A percentile compares a stretch with the other conserved stretches of the same genome.
These are phyloP conservation scores for Polytrichum formosum DNA, from an alignment of 225 moss, liverwort and hornwort genomes.

Conservation along the genomic window DNA sequence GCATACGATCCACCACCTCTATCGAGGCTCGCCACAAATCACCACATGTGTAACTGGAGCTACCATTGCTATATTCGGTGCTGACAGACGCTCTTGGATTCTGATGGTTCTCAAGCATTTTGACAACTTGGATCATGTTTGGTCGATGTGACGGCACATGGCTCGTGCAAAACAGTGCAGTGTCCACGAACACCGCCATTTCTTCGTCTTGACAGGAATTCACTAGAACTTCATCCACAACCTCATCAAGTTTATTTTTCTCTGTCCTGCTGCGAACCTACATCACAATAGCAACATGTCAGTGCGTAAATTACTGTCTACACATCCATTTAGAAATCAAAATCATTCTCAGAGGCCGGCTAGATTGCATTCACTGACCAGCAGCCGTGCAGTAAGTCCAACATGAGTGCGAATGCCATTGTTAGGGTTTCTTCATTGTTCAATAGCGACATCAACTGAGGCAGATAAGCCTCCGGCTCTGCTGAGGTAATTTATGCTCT, in stretches of 20 bases:
- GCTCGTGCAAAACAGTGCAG: conserved; percentile 70
- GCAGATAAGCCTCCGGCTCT: too few relatives aligned
- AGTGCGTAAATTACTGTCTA: background rate
- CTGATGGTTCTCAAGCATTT: conserved; percentile 63
- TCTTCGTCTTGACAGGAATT: conserved; percentile 56
- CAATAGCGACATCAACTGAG: too few relatives aligned
- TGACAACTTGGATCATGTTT: conserved; percentile 79
- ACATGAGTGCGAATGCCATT: too few relatives aligned
- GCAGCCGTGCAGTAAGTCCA: too few relatives aligned
- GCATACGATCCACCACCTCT: too few relatives aligned
- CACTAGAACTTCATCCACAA: conserved; percentile 62
- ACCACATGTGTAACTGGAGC: conserved; percentile 42
- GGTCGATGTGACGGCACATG: conserved; percentile 69
- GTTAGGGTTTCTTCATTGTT: too few relatives aligned
- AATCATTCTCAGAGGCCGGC: too few relatives aligned
- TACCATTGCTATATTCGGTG: conserved; percentile 34
- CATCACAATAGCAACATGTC: conserved; percentile 12
- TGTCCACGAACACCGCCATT: conserved; percentile 57
- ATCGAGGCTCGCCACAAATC: background rate
- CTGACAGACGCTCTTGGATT: conserved; percentile 30
- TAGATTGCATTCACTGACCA: too few relatives aligned
- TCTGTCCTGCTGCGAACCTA: conserved; percentile 65
- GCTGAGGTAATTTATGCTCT: too few relatives aligned
- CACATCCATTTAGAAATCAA: too few relatives aligned
- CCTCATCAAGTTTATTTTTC: conserved; percentile 43